Percentiles rank a stretch among this genome's conserved stretches.
phyloP scores from a whole-genome alignment of 208 protist species.

The Herpetomonas muscarum region DNA sequence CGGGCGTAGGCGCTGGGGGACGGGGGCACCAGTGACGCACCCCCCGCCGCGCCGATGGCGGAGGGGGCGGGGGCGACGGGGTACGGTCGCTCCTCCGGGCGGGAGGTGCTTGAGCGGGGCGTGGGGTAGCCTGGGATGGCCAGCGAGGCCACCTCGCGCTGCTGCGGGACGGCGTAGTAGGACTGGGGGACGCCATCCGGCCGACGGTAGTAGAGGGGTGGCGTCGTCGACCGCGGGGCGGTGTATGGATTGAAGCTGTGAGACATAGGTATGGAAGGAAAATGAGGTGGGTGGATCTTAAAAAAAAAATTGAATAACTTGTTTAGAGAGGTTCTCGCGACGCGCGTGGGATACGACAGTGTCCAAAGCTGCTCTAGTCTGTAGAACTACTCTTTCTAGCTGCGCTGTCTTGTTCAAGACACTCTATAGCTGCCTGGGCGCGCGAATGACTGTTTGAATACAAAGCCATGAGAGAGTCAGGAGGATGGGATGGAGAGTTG shows the following conservation, averaged over 20 bases:
- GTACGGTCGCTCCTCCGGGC: neutral
- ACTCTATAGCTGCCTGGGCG: too few relatives aligned
- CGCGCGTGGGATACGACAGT: too few relatives aligned
- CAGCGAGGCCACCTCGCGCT: conserved; percentile 12
- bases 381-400: too few relatives aligned
- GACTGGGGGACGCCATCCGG: conserved; percentile 40
- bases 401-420: too few relatives aligned
- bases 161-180: conserved; percentile 36
- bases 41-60: conserved; percentile 1
- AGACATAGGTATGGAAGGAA: conserved; percentile 16
- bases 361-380: too few relatives aligned
- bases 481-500: too few relatives aligned
- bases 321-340: neutral
- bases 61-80: neutral
- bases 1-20: conserved; percentile 8
- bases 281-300: neutral
- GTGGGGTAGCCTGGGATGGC: conserved; percentile 16
- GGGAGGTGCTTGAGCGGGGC: neutral
- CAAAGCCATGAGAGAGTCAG: too few relatives aligned
- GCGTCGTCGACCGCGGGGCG: conserved; percentile 47
- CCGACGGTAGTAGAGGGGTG: conserved; percentile 61
- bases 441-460: too few relatives aligned
- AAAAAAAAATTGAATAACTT: neutral
- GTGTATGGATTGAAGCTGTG: conserved; percentile 16
- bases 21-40: conserved; percentile 5